Conservation (phyloP, 179 eudicot species). For the Drosera spatulata region DNA sequence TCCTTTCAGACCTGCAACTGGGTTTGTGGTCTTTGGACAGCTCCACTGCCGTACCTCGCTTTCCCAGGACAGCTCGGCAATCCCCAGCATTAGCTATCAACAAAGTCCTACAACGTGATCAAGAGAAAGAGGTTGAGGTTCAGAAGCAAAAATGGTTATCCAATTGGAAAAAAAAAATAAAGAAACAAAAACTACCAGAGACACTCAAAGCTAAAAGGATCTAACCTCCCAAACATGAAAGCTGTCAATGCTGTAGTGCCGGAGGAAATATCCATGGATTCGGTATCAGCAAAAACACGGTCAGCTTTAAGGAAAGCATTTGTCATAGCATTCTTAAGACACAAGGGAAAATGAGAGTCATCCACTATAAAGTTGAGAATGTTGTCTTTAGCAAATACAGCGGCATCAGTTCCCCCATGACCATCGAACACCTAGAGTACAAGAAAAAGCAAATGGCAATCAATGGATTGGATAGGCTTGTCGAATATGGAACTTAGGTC, state of each 20-base stretch:
- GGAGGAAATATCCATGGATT: constrained; percentile 14
- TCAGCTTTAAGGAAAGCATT: constrained; percentile 21
- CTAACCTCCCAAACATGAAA: constrained; percentile 19
- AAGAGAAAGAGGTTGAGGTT: neutral
- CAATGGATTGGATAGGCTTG: neutral
- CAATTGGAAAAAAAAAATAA: neutral
- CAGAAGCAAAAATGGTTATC: neutral
- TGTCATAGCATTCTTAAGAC: constrained; percentile 12
- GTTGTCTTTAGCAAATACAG: constrained; percentile 16
- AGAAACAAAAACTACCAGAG: neutral
- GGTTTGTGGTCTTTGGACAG: constrained; percentile 52
- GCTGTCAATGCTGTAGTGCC: constrained; percentile 25
- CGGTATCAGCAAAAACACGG: constrained; percentile 12
- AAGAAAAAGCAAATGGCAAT: neutral
- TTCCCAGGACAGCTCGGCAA: constrained; percentile 54
- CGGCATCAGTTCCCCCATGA: constrained; percentile 24
- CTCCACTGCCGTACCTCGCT: constrained; percentile 41
- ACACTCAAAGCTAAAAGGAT: neutral
- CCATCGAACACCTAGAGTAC: constrained; percentile 22
- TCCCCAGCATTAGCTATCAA: constrained; percentile 64
- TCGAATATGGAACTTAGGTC: neutral
- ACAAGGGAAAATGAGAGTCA: constrained; percentile 17
- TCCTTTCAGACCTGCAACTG: constrained; percentile 19
- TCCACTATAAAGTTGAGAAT: constrained; percentile 18
- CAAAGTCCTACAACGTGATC: constrained; percentile 14